Conservation (phyloP, 257 asterid species). For the Henckelia pumila region DNA sequence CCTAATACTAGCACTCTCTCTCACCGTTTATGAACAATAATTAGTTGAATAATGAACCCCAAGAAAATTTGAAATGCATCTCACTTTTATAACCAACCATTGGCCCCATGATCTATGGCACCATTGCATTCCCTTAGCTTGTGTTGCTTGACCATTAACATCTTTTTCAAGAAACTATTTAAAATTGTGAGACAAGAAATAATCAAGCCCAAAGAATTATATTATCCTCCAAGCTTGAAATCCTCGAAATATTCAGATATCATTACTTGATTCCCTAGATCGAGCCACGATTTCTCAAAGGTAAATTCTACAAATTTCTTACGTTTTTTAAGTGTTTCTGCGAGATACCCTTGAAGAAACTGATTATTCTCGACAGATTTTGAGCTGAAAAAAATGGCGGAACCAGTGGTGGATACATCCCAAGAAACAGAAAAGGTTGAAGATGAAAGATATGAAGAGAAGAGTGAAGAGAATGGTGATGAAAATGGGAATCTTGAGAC, state of each 20-base stretch:
- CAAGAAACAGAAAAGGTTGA: neutral
- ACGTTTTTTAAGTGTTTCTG: neutral
- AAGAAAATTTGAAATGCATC: neutral
- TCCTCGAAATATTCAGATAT: neutral
- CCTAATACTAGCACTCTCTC: too few species aligned
- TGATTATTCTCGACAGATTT: neutral
- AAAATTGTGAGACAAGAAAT: too few species aligned
- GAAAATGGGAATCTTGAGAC: conserved; percentile 11
- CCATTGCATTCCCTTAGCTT: neutral
- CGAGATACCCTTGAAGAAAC: neutral
- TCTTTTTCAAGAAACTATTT: neutral
- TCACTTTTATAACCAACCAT: neutral
- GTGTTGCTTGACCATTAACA: neutral
- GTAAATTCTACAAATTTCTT: neutral
- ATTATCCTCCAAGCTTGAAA: neutral
- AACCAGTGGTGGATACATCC: neutral
- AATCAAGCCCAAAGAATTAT: neutral
- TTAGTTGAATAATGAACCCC: neutral
- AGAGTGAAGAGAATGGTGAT: conserved; percentile 18
- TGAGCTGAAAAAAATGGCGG: neutral
- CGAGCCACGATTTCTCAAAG: neutral
- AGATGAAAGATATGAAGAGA: neutral
- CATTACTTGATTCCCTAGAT: neutral
- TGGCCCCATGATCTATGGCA: neutral
- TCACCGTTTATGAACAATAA: too few species aligned